Conservation (phyloP, 108 stramenopile genomes). For the Nannochloropsis oceanica region DNA sequence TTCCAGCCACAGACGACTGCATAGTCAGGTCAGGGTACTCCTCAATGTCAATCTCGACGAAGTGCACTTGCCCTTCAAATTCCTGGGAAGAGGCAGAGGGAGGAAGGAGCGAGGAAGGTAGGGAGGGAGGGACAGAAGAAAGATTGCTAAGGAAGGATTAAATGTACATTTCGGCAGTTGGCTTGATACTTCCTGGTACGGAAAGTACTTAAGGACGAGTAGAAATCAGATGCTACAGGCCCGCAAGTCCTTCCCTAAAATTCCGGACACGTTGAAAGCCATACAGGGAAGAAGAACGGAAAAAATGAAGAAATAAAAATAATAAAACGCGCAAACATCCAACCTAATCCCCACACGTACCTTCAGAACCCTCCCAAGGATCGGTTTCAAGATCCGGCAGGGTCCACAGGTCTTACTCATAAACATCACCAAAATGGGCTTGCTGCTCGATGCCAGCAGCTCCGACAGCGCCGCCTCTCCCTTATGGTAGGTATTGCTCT, state of each 20-base stretch:
- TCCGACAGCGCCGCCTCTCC: slow-evolving; percentile 6
- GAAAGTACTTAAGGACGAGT: no score
- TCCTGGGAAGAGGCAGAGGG: background rate
- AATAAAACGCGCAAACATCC: no score
- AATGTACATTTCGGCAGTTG: no score
- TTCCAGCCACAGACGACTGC: background rate
- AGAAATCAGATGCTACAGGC: no score
- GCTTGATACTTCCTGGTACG: no score
- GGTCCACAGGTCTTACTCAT: slow-evolving; percentile 14
- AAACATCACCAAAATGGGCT: slow-evolving; percentile 19
- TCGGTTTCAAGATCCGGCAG: slow-evolving; percentile 8
- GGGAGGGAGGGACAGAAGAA: no score
- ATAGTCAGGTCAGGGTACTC: slow-evolving; percentile 8
- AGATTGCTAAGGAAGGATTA: no score
- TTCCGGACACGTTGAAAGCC: no score
- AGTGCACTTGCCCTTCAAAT: slow-evolving; percentile 6
- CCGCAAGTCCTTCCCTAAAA: no score
- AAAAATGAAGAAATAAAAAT: no score
- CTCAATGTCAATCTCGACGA: slow-evolving; percentile 16
- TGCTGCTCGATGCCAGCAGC: background rate
- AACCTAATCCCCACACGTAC: background rate
- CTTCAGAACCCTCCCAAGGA: slow-evolving; percentile 1
- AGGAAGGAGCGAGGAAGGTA: background rate
- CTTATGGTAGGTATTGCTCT: slow-evolving; percentile 3
- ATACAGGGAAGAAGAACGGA: no score